Conservation (phyloP, 805 yeast species). For the Candida dajiaensis region DNA sequence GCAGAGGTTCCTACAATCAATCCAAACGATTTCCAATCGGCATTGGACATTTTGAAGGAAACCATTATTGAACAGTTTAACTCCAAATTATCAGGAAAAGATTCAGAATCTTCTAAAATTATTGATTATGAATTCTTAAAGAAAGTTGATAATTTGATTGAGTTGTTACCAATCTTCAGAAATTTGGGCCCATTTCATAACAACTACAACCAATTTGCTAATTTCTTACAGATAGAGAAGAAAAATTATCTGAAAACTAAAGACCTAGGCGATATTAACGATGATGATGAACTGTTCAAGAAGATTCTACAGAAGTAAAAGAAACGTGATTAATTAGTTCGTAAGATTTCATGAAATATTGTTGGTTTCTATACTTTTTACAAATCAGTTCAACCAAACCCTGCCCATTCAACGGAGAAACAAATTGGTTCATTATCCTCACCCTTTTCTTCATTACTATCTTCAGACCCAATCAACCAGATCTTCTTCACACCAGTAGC, state of each 20-base stretch:
- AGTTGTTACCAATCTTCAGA: conserved; percentile 47
- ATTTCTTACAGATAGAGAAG: conserved; percentile 32
- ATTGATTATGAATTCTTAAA: conserved; percentile 31
- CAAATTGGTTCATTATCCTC: conserved; percentile 20
- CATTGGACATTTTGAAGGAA: conserved; percentile 40
- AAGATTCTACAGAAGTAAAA: conserved; percentile 7
- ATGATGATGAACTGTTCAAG: conserved; percentile 16
- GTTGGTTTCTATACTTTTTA: no score
- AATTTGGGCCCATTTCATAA: conserved; percentile 45
- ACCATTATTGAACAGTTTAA: conserved; percentile 39
- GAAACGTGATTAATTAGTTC: not conserved
- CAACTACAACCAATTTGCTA: conserved; percentile 42
- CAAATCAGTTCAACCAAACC: conserved; percentile 57
- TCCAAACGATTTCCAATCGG: conserved; percentile 28
- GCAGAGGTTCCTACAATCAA: conserved; percentile 22
- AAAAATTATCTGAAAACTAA: conserved; percentile 28
- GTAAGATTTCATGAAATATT: not conserved
- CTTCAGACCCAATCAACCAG: conserved; percentile 53
- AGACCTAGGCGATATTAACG: conserved; percentile 8
- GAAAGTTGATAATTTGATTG: conserved; percentile 42
- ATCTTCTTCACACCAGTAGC: conserved; percentile 91
- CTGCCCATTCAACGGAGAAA: conserved; percentile 93
- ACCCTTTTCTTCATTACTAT: conserved; percentile 1
- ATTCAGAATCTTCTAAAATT: conserved; percentile 23
- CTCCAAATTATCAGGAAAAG: conserved; percentile 4